Percentiles rank a stretch among this genome's conserved stretches.
Evolutionary conservation across 768 basidiomycete species (phyloP).

Genomic region (Neoboletus magnificus): DNA sequence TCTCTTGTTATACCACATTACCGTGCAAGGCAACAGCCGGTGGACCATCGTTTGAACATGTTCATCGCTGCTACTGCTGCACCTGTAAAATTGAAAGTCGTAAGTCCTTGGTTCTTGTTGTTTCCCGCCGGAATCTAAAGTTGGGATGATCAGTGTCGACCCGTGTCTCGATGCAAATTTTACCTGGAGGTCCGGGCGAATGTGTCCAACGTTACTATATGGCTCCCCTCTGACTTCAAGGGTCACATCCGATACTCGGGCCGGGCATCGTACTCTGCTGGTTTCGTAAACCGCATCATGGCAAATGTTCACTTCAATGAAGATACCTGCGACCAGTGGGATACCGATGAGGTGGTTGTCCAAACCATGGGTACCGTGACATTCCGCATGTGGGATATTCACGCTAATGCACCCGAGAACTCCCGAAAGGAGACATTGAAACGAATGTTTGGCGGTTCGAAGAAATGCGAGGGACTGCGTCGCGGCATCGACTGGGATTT

Average conservation of each 20-base stretch:
- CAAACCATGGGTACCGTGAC: slow-evolving; percentile 57
- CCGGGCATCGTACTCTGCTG: slow-evolving; percentile 59
- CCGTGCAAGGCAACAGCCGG: slow-evolving; percentile 69
- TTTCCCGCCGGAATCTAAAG: neutral
- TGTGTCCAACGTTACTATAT: slow-evolving; percentile 70
- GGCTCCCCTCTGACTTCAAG: slow-evolving; percentile 77
- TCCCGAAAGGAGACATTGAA: slow-evolving; percentile 58
- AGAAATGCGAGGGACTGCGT: slow-evolving; percentile 47
- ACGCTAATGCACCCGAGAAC: slow-evolving; percentile 61
- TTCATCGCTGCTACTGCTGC: slow-evolving; percentile 50
- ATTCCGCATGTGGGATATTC: slow-evolving; percentile 80
- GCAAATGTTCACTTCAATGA: slow-evolving; percentile 49
- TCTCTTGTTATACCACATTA: slow-evolving; percentile 75
- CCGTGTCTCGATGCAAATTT: slow-evolving; percentile 50
- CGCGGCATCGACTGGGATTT: slow-evolving; percentile 71
- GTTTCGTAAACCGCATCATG: slow-evolving; percentile 69
- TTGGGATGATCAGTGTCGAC: slow-evolving; percentile 48
- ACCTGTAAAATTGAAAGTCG: slow-evolving; percentile 69
- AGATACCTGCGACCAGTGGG: slow-evolving; percentile 31
- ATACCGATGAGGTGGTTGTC: slow-evolving; percentile 63
- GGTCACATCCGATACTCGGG: slow-evolving; percentile 60
- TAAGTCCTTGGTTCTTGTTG: slow-evolving; percentile 37
- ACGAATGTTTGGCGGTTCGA: slow-evolving; percentile 57
- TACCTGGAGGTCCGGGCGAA: slow-evolving; percentile 62
- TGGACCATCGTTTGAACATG: slow-evolving; percentile 71